A percentile compares a stretch with the other conserved stretches of the same genome.
These are phyloP conservation scores for Globisporangium nunn DNA, from an alignment of 352 stramenopile species.

Conservation along the genomic window DNA sequence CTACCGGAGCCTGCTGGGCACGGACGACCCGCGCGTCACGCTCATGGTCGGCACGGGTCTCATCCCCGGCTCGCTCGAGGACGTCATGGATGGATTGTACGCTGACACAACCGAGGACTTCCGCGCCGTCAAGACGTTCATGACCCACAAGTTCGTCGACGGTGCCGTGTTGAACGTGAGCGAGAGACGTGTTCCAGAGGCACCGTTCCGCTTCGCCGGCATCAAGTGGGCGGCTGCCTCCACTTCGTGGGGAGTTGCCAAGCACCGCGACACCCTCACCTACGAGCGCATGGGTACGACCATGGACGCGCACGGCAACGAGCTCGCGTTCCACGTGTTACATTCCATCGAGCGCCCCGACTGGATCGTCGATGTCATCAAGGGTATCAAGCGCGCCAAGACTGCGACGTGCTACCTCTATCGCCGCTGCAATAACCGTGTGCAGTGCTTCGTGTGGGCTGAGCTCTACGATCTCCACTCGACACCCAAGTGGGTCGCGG, in stretches of 20 bases:
- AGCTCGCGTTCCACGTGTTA: constrained; percentile 17
- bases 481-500: constrained; percentile 8
- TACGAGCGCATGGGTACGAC: constrained; percentile 14
- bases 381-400: constrained; percentile 25
- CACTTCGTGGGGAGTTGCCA: constrained; percentile 19
- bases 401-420: constrained; percentile 38
- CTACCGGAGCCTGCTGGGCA: constrained; percentile 5
- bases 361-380: constrained; percentile 15
- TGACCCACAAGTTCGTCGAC: constrained; percentile 28
- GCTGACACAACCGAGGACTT: constrained; percentile 33
- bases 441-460: constrained; percentile 34
- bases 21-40: constrained; percentile 1
- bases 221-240: constrained; percentile 38
- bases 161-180: constrained; percentile 22
- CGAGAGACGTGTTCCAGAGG: constrained; percentile 19
- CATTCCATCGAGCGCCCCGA: constrained; percentile 16
- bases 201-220: constrained; percentile 33
- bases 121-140: constrained; percentile 23
- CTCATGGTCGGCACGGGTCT: constrained; percentile 9
- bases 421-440: constrained; percentile 20
- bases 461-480: constrained; percentile 23
- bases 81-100: constrained; percentile 46
- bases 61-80: constrained; percentile 11
- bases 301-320: constrained; percentile 7
- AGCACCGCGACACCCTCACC: constrained; percentile 27